Percentiles rank a stretch among this genome's conserved stretches.
phyloP scores from a whole-genome alignment of 2,329 filamentous ascomycete species.

The Epichloe scottii region DNA sequence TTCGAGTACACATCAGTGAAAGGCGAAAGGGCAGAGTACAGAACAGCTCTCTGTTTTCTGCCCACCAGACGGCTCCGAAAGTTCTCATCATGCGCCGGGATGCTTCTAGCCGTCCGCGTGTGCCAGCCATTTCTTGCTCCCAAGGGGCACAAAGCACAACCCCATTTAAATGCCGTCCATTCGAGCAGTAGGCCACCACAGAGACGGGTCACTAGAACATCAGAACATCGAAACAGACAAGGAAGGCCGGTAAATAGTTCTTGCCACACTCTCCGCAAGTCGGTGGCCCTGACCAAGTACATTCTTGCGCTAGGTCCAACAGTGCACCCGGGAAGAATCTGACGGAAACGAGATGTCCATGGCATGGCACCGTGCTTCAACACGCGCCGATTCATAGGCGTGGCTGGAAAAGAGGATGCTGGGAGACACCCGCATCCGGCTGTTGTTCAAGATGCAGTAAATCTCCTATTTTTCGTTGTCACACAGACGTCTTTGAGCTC shows the following conservation, averaged over 20 bases:
- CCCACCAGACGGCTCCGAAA: neutral
- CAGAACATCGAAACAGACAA: neutral
- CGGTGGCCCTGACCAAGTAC: neutral
- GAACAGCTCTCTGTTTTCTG: neutral
- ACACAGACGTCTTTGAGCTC: neutral
- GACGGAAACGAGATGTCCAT: neutral
- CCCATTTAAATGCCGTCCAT: neutral
- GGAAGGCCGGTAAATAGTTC: neutral
- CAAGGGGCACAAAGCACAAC: neutral
- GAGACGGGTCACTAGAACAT: neutral
- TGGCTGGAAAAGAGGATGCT: neutral
- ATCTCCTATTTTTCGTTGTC: neutral
- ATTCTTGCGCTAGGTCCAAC: neutral
- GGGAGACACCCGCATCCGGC: neutral
- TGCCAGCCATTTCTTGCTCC: neutral
- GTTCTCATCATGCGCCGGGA: slow-evolving; percentile 1
- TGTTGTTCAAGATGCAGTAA: neutral
- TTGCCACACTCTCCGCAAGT: neutral
- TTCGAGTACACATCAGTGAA: neutral
- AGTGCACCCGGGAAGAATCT: neutral
- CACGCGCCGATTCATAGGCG: neutral
- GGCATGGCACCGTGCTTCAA: neutral
- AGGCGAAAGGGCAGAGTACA: neutral
- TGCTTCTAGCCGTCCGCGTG: slow-evolving; percentile 4
- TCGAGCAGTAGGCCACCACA: neutral